Base-by-base conservation (phyloP, 495 filamentous ascomycete genomes). In the Platismatia glauca region DNA sequence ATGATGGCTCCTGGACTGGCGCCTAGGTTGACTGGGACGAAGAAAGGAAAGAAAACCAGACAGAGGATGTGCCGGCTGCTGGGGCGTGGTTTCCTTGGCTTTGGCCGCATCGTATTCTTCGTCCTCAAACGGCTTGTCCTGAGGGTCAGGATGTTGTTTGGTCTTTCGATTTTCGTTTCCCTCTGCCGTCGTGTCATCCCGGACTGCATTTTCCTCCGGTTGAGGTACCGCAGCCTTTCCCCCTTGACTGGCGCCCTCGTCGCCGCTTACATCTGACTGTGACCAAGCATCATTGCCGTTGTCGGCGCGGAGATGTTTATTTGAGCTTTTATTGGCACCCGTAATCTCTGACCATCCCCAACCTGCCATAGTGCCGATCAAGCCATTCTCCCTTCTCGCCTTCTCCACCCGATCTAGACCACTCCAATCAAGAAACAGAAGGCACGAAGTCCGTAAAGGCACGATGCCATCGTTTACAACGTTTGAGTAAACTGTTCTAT, bases 381-480 rank as follows among this genome's bases (percentile, higher is more conserved):
- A 75, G 9, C 91, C 90, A 66, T 90, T 96, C 68, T 93, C 94
- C 72, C 95, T 79, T 48, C 95, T 81, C 12, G 94, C 93, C 72
- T 98, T 98, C 67, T 97, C 90, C 7, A 97, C 94, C 31, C 90
- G 85, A 29, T 88, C 92, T 11, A 98, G 78, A 0, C 94, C 94
- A 73, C 89, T 88, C 94, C 94, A 98, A 71, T 98, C 94, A 9
- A 98, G 80, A 68, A 97, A 98, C n/a, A 97, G 78, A 20, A 98
- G 78, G 72, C 92, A 97, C 57, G 95, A 97, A 16, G 94, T 98
- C 15, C 95, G 83, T 43, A 97, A 72, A 3, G 94, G 94, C 9
- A 98, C 94, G 70, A 98, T 97, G 4, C 94, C 94, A 75, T 98
- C 94, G 74, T 98, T 98, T 50, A 98, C 95, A 34, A 97, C 91